Conservation (phyloP, 495 filamentous ascomycete species). For the Penicillium bialowiezense region DNA sequence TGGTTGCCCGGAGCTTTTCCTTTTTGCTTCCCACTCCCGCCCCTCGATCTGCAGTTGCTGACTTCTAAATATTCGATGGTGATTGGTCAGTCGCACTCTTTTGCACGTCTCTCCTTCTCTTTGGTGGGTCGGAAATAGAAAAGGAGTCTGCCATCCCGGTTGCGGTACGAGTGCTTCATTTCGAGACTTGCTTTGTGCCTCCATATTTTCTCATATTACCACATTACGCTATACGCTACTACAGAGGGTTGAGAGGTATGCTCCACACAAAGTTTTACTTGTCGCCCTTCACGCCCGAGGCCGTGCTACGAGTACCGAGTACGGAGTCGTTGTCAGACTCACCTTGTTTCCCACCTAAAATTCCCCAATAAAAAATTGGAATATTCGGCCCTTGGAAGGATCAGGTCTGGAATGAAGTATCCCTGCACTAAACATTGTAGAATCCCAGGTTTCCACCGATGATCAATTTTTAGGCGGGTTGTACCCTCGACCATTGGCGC, state of each 20-base stretch:
- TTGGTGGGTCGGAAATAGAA: constrained; percentile 6
- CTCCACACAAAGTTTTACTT: constrained; percentile 17
- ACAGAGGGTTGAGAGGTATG: not conserved
- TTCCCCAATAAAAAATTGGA: not conserved
- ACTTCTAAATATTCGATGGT: not conserved
- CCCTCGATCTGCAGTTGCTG: constrained; percentile 1
- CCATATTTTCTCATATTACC: too few species aligned
- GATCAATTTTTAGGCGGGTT: constrained; percentile 18
- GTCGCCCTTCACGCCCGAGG: constrained; percentile 2
- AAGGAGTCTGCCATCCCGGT: constrained; percentile 16
- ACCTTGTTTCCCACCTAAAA: not conserved
- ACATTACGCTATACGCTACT: too few species aligned
- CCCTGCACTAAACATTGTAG: not conserved
- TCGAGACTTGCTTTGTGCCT: constrained; percentile 9
- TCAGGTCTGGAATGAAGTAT: constrained; percentile 4
- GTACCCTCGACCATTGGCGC: constrained; percentile 25
- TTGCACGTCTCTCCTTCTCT: constrained; percentile 4
- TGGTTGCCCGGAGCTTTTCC: constrained; percentile 5
- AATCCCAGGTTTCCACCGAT: constrained; percentile 13
- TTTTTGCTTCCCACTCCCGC: not conserved
- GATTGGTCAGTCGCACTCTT: not conserved
- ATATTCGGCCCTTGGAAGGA: not conserved
- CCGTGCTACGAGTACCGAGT: constrained; percentile 5
- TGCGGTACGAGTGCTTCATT: constrained; percentile 20
- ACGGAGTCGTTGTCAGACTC: constrained; percentile 1